Evolutionary conservation across 805 yeast species (phyloP).

Genomic region (Yarrowia sp.): DNA sequence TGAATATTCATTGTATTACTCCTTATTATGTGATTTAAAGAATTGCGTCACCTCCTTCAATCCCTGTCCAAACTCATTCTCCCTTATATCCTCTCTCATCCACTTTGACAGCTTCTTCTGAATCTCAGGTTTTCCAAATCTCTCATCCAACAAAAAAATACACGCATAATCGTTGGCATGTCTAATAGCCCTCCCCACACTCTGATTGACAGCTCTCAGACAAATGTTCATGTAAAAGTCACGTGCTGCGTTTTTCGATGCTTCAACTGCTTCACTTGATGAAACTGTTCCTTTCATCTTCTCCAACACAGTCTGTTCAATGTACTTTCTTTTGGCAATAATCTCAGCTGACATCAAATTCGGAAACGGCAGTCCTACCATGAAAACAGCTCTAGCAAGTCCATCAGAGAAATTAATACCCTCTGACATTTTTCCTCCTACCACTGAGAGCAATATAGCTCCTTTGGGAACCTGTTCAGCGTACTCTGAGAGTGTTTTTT

Average conservation of each 20-base stretch:
- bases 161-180: conserved; percentile 78
- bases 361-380: conserved; percentile 90
- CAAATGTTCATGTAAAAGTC: conserved; percentile 78
- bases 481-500: conserved; percentile 51
- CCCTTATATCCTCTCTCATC: conserved; percentile 48
- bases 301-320: conserved; percentile 52
- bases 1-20: background rate
- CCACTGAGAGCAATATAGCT: conserved; percentile 75
- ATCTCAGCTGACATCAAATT: conserved; percentile 79
- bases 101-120: conserved; percentile 67
- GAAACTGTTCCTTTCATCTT: conserved; percentile 36
- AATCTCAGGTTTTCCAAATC: conserved; percentile 52
- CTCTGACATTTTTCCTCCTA: conserved; percentile 90
- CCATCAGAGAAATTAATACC: conserved; percentile 89
- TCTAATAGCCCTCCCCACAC: conserved; percentile 88
- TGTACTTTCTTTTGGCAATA: conserved; percentile 63
- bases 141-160: conserved; percentile 65
- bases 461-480: conserved; percentile 46
- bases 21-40: background rate
- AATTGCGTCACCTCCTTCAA: background rate
- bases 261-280: background rate
- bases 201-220: conserved; percentile 88
- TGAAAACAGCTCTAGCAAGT: conserved; percentile 80
- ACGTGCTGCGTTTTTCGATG: conserved; percentile 45
- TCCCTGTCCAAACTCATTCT: background rate